A percentile compares a stretch with the other conserved stretches of the same genome.
These are phyloP conservation scores for Paramecium biaurelia DNA, from an alignment of 73 alveolate genomes.

Conservation along the genomic window DNA sequence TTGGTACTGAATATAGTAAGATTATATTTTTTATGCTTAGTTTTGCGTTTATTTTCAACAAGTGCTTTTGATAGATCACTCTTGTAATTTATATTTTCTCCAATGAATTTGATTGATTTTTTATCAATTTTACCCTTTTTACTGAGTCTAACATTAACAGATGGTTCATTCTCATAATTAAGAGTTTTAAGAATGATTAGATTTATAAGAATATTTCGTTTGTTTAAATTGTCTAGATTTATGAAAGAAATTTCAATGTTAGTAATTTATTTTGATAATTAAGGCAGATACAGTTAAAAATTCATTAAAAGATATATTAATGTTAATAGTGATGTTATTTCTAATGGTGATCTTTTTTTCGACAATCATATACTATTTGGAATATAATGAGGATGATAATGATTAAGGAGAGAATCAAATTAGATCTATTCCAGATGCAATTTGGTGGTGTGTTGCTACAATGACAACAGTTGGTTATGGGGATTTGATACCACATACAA, in stretches of 20 bases:
- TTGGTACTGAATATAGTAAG: slow-evolving; percentile 14
- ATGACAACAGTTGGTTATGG: slow-evolving; percentile 68
- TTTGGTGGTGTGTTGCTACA: slow-evolving; percentile 58
- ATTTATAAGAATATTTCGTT: neutral
- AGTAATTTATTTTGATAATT: neutral
- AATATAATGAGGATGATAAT: neutral
- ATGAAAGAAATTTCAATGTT: slow-evolving; percentile 3
- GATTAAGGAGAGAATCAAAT: neutral
- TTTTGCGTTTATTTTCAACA: neutral
- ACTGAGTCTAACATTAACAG: neutral
- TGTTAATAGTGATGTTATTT: neutral
- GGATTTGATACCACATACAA: slow-evolving; percentile 51
- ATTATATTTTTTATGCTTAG: neutral
- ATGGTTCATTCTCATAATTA: neutral
- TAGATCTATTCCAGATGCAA: slow-evolving; percentile 42
- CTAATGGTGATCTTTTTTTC: slow-evolving; percentile 46
- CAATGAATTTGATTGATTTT: slow-evolving; percentile 25
- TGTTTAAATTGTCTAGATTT: slow-evolving; percentile 18
- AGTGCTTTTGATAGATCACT: slow-evolving; percentile 33
- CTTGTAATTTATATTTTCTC: neutral
- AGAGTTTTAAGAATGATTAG: neutral
- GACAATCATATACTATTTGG: slow-evolving; percentile 48
- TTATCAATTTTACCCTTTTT: neutral
- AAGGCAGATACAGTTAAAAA: slow-evolving; percentile 28
- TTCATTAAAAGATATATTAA: neutral